Percentiles rank a stretch among this genome's conserved stretches.
Conservation (phyloP, 371 early-diverging fungal genomes). For the Mucor sp. region DNA sequence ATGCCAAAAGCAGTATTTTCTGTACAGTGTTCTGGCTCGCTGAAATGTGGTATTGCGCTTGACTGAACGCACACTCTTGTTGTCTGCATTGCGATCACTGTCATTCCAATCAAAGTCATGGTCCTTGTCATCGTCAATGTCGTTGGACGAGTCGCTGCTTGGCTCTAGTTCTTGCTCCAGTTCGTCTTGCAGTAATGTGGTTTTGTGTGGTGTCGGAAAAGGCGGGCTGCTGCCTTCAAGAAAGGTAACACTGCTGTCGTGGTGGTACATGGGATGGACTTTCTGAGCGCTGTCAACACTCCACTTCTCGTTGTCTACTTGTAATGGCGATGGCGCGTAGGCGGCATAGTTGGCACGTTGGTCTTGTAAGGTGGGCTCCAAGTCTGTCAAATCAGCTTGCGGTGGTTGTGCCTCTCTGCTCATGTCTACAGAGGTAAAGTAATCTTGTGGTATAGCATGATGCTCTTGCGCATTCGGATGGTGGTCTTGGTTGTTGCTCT, state of each 20-base stretch:
- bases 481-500: neutral
- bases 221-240: neutral
- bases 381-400: slow-evolving; percentile 1
- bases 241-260: neutral
- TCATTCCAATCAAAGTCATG: slow-evolving; percentile 11
- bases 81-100: neutral
- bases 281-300: neutral
- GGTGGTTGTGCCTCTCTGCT: neutral
- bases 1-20: slow-evolving; percentile 18
- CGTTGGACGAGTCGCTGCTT: neutral
- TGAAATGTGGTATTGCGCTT: neutral
- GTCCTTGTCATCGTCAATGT: slow-evolving; percentile 15
- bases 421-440: slow-evolving; percentile 1
- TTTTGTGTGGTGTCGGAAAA: neutral
- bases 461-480: neutral
- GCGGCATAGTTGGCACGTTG: neutral
- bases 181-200: neutral
- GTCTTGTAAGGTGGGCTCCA: neutral
- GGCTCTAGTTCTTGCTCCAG: neutral
- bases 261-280: neutral
- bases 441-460: neutral
- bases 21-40: neutral
- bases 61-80: neutral
- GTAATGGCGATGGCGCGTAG: neutral
- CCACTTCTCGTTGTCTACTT: neutral